Evolutionary conservation across 2,329 filamentous ascomycete species (phyloP), one percentile per base, ranked within the genome.

Genomic region (Cladosporium sp.): DNA sequence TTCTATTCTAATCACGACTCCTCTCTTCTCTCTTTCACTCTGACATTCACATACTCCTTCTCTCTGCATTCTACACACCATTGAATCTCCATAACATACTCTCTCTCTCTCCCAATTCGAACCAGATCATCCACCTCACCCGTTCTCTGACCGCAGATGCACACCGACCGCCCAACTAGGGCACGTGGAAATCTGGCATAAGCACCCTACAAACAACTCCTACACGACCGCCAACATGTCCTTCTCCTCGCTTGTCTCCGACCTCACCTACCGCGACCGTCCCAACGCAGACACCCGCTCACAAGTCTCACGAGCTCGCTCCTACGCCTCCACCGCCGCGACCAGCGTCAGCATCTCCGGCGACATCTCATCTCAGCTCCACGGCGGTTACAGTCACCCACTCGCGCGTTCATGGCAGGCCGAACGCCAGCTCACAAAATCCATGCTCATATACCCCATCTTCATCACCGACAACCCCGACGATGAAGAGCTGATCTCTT

Each of bases 371-470:
- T 75, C 72, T 45, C 75, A 78, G 61, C 64, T 78, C 50, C 75
- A 78, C 58, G 74, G 74, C 56, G 75, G 75, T 39, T 78, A 78
- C 60, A 73, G 70, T 56, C 75, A 78, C 56, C 75, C 75, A 15
- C 68, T 78, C 9, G 70, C 75, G 42, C 64, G 75, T 52, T 64
- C 74, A 63, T 78, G 75, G 75, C 75, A 78, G 59, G 74, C 75
- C 2, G 75, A 78, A 63, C 68, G 74, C 42, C 75, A 78, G 58
- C 65, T 78, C 59, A 78, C 75, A 52, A 77, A 77, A 67, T 93
- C 91, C 32, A 97, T 97, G 93, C 85, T 99, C 64, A 96, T 99
- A 64, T 97, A 95, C 73, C 93, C 93, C 11, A 80, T 99, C 59
- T 99, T 99, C 75, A 83, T 99, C 58, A 95, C 93, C 63, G 93